Evolutionary conservation across 1,284 basidiomycete species (phyloP), one percentile per base, ranked within the genome.

Genomic region (Amylostereum chailletii): DNA sequence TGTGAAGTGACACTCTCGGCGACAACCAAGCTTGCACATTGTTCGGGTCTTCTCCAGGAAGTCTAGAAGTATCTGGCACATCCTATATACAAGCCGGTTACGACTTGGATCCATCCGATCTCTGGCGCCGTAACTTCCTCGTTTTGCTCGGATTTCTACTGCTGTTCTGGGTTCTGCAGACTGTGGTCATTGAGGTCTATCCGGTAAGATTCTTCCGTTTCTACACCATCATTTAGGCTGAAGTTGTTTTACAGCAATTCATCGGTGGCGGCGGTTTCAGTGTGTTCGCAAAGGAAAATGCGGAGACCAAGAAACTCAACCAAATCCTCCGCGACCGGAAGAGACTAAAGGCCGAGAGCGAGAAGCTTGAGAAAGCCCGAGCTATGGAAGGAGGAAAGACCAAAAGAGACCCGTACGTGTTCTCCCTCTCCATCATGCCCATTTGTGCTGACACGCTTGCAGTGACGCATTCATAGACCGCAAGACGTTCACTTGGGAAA

Each of bases 211-310:
- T 44, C 30, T 7, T 6, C n/a, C 11, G 3, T 19, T 2, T 41
- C 34, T 9, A 32, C 29, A 6, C 31, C 26, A 19, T 38, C 19
- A 29, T 34, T 43, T 33, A 45, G 43, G 5, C 9, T 49, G 42
- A 42, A 45, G 27, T 39, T 26, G 30, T 42, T 37, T 45, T 29
- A 9, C 42, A 82, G 76, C 76, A 80, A 68, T 77, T 75, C 52
- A 65, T 67, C 6, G 63, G 67, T 10, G 67, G 67, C 10, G 63
- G 71, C 3, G 72, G 77, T 1, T 65, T 83, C 55, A 72, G 76
- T 53, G 75, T 90, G 31, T 90, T 78, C 60, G 79, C 81, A n/a
- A 83, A 81, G 57, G 87, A 90, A 59, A 72, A 77, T 57, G 68
- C 71, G 2, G 86, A 90, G 51, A 74, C 76, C 43, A 86, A 83